phyloP scores from a whole-genome alignment of 495 filamentous ascomycete genomes.

The Lepraria neglecta region DNA sequence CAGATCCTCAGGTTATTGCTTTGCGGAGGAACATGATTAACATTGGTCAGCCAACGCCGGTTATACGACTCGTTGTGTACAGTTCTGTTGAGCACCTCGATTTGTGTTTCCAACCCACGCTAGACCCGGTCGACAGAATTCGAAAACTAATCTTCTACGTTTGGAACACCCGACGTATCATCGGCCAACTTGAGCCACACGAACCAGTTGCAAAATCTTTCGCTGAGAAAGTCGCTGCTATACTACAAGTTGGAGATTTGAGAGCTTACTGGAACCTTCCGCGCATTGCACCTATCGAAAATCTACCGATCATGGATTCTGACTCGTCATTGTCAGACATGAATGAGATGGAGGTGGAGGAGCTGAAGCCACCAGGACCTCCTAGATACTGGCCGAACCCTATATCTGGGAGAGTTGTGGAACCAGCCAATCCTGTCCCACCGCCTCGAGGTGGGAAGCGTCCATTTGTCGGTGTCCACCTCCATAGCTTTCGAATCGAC shows the following conservation, averaged over 20 bases:
- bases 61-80: slow-evolving; percentile 48
- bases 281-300: slow-evolving; percentile 37
- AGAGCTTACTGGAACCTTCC: slow-evolving; percentile 40
- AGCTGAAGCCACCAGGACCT: slow-evolving; percentile 14
- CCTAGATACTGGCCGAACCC: slow-evolving; percentile 22
- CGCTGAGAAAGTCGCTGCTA: slow-evolving; percentile 41
- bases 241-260: slow-evolving; percentile 36
- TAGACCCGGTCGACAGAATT: slow-evolving; percentile 37
- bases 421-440: not conserved
- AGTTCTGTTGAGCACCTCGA: slow-evolving; percentile 54
- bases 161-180: slow-evolving; percentile 37
- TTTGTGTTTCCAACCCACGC: slow-evolving; percentile 41
- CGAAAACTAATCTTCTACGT: slow-evolving; percentile 38
- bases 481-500: not conserved
- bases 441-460: slow-evolving; percentile 15
- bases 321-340: slow-evolving; percentile 22
- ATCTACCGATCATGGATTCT: slow-evolving; percentile 23
- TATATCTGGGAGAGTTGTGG: not conserved
- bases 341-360: slow-evolving; percentile 14
- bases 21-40: slow-evolving; percentile 41
- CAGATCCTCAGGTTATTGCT: slow-evolving; percentile 38
- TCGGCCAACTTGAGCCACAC: slow-evolving; percentile 45
- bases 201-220: slow-evolving; percentile 41
- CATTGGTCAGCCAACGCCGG: slow-evolving; percentile 39
- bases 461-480: slow-evolving; percentile 16